Evolutionary conservation across 164 flowering plant genomes (phyloP), one percentile per base, ranked within the genome.

Genomic region (Magnolia changhungtana): DNA sequence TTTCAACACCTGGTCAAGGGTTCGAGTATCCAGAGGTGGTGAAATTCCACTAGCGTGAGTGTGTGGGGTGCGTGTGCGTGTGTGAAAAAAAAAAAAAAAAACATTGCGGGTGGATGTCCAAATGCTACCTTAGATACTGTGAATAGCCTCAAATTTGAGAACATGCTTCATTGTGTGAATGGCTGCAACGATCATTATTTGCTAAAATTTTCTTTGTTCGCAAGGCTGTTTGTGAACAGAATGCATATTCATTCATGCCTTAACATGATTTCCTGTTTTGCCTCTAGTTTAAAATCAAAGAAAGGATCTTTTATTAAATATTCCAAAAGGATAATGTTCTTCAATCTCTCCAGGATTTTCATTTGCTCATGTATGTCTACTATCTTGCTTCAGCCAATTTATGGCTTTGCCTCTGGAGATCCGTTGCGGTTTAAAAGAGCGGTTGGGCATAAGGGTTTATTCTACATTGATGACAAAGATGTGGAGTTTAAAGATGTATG

Each of bases 401-500:
- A 91, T 91, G 99, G 98, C 51, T 91, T 93, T 84, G 87, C 90
- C 13, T 88, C 96, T 13, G 87, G 91, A 18, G 98, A 87, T 86
- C 85, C 94, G 31, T 75, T 90, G 83, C 85, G 88, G 74, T 93
- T 94, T 83, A 94, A 92, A 77, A 87, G 89, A 85, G 99, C 96
- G 37, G 90, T 82, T 69, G 98, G 95, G 19, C 89, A 89, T 67
- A 90, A 90, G 82, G 98, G 91, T 87, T 81, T 96, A 78, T 94
- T 88, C 84, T 96, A 92, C 79, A 82, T 94, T 73, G 94, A 91
- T 66, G 98, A 96, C 86, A 91, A 86, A 81, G 98, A 93, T 81
- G 87, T 96, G 19, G 97, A 96, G 65, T 88, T 96, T 52, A 94
- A 91, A 87, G 89, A 92, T 74, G 99, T 96, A 86, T 86, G 90